Conservation (phyloP, 192 early-diverging fungal species). For the Obelidium mucronatum region DNA sequence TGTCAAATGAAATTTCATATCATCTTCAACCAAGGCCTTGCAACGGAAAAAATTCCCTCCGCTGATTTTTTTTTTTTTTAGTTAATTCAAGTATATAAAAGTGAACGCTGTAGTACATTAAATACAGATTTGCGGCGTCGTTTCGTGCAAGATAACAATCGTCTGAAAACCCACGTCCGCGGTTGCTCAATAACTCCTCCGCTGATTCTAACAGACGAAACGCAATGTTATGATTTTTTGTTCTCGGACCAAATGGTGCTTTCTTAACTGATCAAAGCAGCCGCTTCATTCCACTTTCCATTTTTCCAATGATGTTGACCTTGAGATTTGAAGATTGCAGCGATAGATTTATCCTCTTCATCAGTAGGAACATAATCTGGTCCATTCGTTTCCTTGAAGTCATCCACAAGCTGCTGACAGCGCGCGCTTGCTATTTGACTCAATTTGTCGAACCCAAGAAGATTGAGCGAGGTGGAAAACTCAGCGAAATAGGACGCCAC, state of each 20-base stretch:
- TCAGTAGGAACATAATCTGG: background rate
- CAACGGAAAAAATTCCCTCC: background rate
- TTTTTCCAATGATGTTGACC: background rate
- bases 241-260: background rate
- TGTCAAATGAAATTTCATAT: conserved; percentile 12
- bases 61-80: background rate
- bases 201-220: background rate
- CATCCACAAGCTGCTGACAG: background rate
- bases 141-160: conserved; percentile 4
- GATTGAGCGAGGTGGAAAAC: background rate
- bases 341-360: background rate
- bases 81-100: background rate
- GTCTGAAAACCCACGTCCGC: conserved; percentile 20
- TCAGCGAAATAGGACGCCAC: conserved; percentile 30
- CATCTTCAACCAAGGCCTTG: background rate
- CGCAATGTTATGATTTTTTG: background rate
- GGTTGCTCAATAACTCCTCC: background rate
- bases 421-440: background rate
- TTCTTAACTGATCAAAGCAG: background rate
- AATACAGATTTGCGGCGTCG: background rate
- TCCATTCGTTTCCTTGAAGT: background rate
- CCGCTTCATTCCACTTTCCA: conserved; percentile 16
- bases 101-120: conserved; percentile 14
- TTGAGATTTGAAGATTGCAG: background rate
- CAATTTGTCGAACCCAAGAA: background rate